Conservation (phyloP, 257 asterid species). For the Eucommia ulmoides region DNA sequence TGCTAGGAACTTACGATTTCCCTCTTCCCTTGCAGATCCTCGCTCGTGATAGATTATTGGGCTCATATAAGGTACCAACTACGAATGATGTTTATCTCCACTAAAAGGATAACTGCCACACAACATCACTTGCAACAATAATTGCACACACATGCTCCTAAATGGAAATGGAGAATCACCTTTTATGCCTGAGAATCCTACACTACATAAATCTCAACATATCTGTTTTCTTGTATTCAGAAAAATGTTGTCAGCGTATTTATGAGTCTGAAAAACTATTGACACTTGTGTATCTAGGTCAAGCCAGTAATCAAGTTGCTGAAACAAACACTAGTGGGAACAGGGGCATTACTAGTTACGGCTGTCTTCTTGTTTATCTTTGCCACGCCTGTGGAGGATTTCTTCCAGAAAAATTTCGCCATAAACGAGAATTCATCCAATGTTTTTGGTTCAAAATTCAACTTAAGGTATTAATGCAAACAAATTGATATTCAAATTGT, state of each 20-base stretch:
- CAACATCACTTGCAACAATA: not conserved
- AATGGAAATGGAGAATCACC: not conserved
- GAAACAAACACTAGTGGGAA: slow-evolving; percentile 86
- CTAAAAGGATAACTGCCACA: not conserved
- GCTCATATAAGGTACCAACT: slow-evolving; percentile 63
- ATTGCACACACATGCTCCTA: not conserved
- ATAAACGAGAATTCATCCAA: slow-evolving; percentile 29
- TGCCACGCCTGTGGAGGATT: slow-evolving; percentile 72
- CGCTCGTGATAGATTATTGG: slow-evolving; percentile 78
- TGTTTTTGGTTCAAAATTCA: slow-evolving; percentile 40
- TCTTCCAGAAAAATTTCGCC: slow-evolving; percentile 29
- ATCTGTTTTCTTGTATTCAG: no score
- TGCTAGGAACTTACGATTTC: not conserved
- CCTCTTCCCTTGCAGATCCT: slow-evolving; percentile 45
- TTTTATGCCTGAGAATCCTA: no score
- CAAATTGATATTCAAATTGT: slow-evolving; percentile 1
- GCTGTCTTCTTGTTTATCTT: slow-evolving; percentile 56
- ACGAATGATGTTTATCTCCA: not conserved
- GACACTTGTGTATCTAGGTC: slow-evolving; percentile 34
- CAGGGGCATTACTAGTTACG: slow-evolving; percentile 68
- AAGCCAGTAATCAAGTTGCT: slow-evolving; percentile 81
- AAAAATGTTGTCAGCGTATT: no score
- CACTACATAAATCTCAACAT: no score
- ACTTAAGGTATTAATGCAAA: slow-evolving; percentile 34
- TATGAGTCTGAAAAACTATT: slow-evolving; percentile 1